A percentile compares a stretch with the other conserved stretches of the same genome.
These are phyloP conservation scores for Closterium sp. DNA, from an alignment of 139 green algal species.

Conservation along the genomic window DNA sequence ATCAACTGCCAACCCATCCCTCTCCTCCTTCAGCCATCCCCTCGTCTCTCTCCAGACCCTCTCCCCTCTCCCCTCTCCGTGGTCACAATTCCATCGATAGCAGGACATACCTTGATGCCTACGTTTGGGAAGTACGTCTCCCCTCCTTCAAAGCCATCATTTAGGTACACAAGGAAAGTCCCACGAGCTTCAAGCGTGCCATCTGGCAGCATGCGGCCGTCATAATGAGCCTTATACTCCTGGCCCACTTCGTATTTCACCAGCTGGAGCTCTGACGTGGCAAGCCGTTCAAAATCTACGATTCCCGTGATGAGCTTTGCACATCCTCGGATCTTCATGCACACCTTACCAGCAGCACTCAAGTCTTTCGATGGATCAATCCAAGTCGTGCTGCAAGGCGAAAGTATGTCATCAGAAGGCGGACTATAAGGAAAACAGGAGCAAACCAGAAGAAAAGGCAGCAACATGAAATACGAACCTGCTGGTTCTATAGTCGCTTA, in stretches of 20 bases:
- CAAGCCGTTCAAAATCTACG: constrained; percentile 8
- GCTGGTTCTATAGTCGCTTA: background rate
- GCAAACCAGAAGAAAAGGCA: too few species aligned
- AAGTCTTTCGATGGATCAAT: background rate
- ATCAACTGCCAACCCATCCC: too few species aligned
- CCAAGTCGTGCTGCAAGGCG: constrained; percentile 21
- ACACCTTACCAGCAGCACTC: background rate
- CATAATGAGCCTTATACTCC: constrained; percentile 12
- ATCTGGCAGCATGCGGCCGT: constrained; percentile 1
- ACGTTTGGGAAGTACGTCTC: constrained; percentile 15
- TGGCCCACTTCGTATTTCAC: constrained; percentile 10
- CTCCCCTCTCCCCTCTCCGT: background rate
- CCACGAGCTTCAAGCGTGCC: constrained; percentile 11
- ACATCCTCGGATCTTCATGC: background rate
- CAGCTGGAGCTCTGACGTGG: constrained; percentile 18
- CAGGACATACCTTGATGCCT: background rate
- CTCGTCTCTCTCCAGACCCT: background rate
- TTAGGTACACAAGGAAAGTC: constrained; percentile 24
- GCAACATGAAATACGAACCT: background rate
- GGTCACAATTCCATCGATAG: background rate
- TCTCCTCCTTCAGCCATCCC: background rate
- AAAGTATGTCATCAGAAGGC: background rate
- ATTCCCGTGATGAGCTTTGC: constrained; percentile 4
- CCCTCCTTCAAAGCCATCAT: constrained; percentile 18
- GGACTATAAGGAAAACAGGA: background rate